Base-by-base conservation (phyloP, 495 filamentous ascomycete genomes). In the Lophium mytilinum region DNA sequence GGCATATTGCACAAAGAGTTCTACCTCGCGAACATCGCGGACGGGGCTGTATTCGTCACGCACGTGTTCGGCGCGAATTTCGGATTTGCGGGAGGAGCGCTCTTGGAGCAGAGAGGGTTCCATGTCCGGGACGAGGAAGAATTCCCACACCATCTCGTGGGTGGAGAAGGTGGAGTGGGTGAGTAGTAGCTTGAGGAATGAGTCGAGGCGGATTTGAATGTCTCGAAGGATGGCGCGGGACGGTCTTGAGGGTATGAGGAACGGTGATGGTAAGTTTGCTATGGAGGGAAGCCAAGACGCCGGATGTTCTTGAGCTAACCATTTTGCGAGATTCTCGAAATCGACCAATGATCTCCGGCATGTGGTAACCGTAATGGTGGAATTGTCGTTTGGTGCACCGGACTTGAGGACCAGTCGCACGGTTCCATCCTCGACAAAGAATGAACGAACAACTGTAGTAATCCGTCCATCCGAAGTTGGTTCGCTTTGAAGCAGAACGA, bases 91-190 rank as follows among this genome's bases (percentile, higher is more conserved):
- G 39, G 80, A 83, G 59, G 87, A 93, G 30, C 94, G 80, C 67
- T 95, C 87, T 19, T 85, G 88, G 81, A 97, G 90, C 81, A 87
- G 86, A 14, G 90, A 83, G 3, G 88, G 80, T 63, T 95, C 90
- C 17, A 97, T 79, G 55, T 99, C 94, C 1, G 94, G 94, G 14
- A 97, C 92, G 1, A 99, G 80, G 71, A 99, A 95, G 73, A 99
- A 99, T 64, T 99, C 94, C 94, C 94, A 99, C 7, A 99, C 76
- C 79, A 96, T 88, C 74, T 99, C 94, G 66, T 97, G 94, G 0
- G 88, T 96, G 0, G 89, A 83, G 69, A 99, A 97, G 5, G 93
- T 96, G 3, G 94, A 87, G 66, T 99, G 94, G 0, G 81, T 75
- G 35, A 99, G 76, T 19, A 99, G 77, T 8, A 90, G 87, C 45